Evolutionary conservation across 2,329 filamentous ascomycete genomes (phyloP), one percentile per base, ranked within the genome.

Genomic region (Colletotrichum viniferum): DNA sequence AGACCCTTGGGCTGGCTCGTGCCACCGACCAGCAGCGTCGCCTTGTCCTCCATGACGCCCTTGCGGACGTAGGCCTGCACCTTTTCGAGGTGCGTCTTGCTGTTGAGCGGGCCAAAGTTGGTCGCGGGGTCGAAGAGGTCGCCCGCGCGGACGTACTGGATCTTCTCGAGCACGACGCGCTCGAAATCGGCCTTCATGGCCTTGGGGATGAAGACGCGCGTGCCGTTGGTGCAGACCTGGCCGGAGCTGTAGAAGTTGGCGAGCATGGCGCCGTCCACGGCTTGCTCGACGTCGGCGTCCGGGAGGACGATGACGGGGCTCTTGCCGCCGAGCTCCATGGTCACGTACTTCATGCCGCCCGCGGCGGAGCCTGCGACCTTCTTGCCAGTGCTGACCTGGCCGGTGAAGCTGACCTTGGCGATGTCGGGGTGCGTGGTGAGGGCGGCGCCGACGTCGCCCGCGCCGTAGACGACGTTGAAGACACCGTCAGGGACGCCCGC

Each of bases 161-260:
- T 93, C 81, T 95, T 95, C 76, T 93, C 89, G 3, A 96, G 81
- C 2, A 98, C 86, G 0, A 87, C 86, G 79, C 89, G 87, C 83
- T 97, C 95, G 78, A 98, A 96, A 0, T 86, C 87, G 16, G 85
- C 73, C 81, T 96, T 92, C 83, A 95, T 88, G 48, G 85, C 82
- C 38, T 88, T 85, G 1, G 94, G 95, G 4, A 98, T 90, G 82
- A 98, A 98, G 38, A 98, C 95, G 13, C 96, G 90, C 2, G 96
- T 98, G 65, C 96, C 96, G 83, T 98, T 98, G 66, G 96, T 98
- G 89, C 96, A 98, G 66, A 98, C 95, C 84, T 98, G 96, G 34
- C 96, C 96, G 0, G 94, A 94, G 78, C 94, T 96, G 88, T 94
- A 98, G 86, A 98, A 98, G 84, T 98, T 98, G 79, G 95, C 96